Percentiles rank a stretch among this genome's conserved stretches.
Evolutionary conservation across 208 protist species (phyloP).

Genomic region (Trypanosoma theileri): DNA sequence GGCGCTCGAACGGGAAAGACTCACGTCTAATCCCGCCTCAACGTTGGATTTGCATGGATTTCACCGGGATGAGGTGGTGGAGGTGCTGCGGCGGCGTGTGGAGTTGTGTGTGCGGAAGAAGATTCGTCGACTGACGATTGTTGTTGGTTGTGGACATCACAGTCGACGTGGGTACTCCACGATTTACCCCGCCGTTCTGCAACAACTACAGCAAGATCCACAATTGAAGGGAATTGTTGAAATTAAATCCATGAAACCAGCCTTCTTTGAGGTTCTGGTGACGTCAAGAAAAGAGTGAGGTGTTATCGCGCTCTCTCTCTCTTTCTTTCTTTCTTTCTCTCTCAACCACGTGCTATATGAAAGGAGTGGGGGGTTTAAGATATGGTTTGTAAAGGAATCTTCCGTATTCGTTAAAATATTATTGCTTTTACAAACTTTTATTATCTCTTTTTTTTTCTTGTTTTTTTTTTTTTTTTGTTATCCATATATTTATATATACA

Average conservation of each 20-base stretch:
- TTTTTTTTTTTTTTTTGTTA: slow-evolving; percentile 10
- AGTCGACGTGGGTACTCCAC: slow-evolving; percentile 45
- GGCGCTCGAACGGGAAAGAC: slow-evolving; percentile 69
- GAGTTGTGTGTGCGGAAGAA: slow-evolving; percentile 45
- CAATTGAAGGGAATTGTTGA: slow-evolving; percentile 28
- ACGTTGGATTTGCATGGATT: slow-evolving; percentile 84
- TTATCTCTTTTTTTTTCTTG: neutral
- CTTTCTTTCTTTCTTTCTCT: slow-evolving; percentile 28
- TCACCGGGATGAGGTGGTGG: slow-evolving; percentile 66
- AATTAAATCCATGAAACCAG: slow-evolving; percentile 47
- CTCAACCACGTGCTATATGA: too few relatives aligned
- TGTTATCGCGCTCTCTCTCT: slow-evolving; percentile 15
- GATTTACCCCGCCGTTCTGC: slow-evolving; percentile 37
- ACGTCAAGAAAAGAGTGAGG: neutral
- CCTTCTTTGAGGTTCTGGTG: slow-evolving; percentile 39
- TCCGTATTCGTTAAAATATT: neutral
- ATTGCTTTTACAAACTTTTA: neutral
- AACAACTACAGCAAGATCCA: slow-evolving; percentile 41
- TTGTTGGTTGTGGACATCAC: slow-evolving; percentile 67
- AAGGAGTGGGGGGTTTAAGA: neutral
- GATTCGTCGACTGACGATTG: slow-evolving; percentile 50
- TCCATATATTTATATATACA: neutral
- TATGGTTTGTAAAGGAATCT: neutral
- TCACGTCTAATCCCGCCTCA: slow-evolving; percentile 31
- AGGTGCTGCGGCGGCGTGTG: slow-evolving; percentile 71